Conservation (phyloP, 345 rosid genomes). For the Murraya koenigii region DNA sequence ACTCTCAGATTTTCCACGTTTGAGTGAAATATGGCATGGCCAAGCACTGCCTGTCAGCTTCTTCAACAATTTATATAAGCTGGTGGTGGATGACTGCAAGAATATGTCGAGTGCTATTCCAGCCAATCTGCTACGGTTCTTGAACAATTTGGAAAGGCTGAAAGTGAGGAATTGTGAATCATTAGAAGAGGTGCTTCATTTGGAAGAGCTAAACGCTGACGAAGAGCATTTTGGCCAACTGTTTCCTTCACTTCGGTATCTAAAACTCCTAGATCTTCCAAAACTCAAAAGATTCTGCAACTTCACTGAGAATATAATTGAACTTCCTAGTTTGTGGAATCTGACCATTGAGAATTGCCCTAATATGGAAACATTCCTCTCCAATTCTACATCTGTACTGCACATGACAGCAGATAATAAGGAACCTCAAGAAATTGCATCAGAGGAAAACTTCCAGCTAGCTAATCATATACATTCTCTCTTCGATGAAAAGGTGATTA, state of each 20-base stretch:
- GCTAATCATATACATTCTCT: background rate
- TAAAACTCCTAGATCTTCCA: background rate
- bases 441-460: background rate
- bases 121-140: background rate
- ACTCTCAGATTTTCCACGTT: background rate
- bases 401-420: too few relatives aligned
- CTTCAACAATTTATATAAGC: background rate
- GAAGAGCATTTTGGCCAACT: background rate
- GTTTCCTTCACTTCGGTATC: too few relatives aligned
- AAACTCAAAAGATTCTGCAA: constrained; percentile 4
- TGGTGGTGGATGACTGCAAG: background rate
- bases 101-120: background rate
- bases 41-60: background rate
- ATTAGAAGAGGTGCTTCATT: constrained; percentile 13
- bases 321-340: background rate
- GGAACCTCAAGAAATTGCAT: background rate
- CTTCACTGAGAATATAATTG: background rate
- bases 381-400: background rate
- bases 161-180: constrained; percentile 5
- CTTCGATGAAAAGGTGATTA: constrained; percentile 1
- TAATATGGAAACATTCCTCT: constrained; percentile 5
- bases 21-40: constrained; percentile 12
- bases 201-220: background rate
- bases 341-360: background rate
- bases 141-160: background rate